Conservation (phyloP, 371 early-diverging fungal species). For the Mortierella sp. region DNA sequence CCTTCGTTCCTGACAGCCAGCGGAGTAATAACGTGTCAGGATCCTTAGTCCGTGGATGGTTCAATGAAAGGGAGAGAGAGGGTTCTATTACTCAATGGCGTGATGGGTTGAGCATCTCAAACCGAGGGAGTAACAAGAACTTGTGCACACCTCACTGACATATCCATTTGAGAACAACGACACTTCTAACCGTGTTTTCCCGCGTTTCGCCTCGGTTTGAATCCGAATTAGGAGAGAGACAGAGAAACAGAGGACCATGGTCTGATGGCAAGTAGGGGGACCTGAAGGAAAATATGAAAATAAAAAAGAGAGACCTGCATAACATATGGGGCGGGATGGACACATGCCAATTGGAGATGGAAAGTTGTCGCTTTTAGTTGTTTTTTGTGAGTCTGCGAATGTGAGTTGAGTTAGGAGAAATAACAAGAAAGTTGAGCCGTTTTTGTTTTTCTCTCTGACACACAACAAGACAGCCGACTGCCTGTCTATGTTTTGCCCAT, state of each 20-base stretch:
- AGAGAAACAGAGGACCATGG: neutral
- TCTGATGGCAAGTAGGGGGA: neutral
- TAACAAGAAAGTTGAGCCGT: neutral
- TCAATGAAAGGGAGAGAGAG: neutral
- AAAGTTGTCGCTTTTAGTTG: neutral
- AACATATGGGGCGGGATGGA: neutral
- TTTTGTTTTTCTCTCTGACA: neutral
- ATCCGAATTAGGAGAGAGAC: neutral
- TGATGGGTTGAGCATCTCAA: neutral
- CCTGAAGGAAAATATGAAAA: neutral
- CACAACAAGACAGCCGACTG: neutral
- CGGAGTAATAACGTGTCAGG: constrained; percentile 11
- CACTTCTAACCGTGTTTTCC: neutral
- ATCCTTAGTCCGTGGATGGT: neutral
- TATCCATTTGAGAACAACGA: too few relatives aligned
- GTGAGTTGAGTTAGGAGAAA: neutral
- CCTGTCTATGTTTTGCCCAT: neutral
- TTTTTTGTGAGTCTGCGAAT: neutral
- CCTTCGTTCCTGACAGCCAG: neutral
- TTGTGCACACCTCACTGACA: too few relatives aligned
- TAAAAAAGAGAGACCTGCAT: constrained; percentile 2
- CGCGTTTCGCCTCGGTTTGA: constrained; percentile 6
- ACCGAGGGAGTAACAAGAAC: neutral
- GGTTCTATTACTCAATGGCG: neutral
- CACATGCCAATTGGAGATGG: neutral